A percentile compares a stretch with the other conserved stretches of the same genome.
These are phyloP conservation scores for Saraca asoca DNA, from an alignment of 331 rosid genomes.

Conservation along the genomic window DNA sequence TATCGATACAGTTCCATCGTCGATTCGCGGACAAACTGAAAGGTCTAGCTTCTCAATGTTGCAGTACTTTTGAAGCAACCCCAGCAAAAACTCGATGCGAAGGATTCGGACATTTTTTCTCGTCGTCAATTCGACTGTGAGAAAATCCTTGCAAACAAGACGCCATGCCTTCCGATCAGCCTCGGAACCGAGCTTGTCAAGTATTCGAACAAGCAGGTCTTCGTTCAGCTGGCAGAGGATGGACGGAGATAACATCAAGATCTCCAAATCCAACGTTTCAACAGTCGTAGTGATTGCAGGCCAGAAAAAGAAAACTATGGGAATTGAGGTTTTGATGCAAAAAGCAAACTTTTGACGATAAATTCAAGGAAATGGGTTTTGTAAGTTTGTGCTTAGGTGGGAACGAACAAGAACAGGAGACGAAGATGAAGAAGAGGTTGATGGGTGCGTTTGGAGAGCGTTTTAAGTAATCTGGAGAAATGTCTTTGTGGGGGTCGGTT, in stretches of 20 bases:
- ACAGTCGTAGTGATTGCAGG: background rate
- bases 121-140: conserved; percentile 44
- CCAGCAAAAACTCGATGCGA: conserved; percentile 51
- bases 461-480: conserved; percentile 21
- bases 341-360: background rate
- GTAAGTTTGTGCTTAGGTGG: conserved; percentile 38
- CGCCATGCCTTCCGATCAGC: conserved; percentile 57
- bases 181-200: conserved; percentile 28
- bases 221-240: conserved; percentile 46
- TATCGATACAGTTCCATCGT: conserved; percentile 41
- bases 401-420: conserved; percentile 49
- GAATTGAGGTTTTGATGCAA: background rate
- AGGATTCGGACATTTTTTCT: conserved; percentile 47
- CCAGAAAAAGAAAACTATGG: background rate
- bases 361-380: background rate
- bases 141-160: conserved; percentile 58
- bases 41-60: conserved; percentile 54
- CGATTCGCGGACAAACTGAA: conserved; percentile 56
- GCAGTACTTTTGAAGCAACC: conserved; percentile 38
- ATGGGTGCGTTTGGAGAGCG: conserved; percentile 41
- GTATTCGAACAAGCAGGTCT: conserved; percentile 47
- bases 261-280: background rate
- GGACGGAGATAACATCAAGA: conserved; percentile 40
- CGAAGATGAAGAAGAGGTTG: conserved; percentile 53
- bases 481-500: conserved; percentile 20